phyloP scores from a whole-genome alignment of 2,329 filamentous ascomycete species.

The Grosmannia clavigera region DNA sequence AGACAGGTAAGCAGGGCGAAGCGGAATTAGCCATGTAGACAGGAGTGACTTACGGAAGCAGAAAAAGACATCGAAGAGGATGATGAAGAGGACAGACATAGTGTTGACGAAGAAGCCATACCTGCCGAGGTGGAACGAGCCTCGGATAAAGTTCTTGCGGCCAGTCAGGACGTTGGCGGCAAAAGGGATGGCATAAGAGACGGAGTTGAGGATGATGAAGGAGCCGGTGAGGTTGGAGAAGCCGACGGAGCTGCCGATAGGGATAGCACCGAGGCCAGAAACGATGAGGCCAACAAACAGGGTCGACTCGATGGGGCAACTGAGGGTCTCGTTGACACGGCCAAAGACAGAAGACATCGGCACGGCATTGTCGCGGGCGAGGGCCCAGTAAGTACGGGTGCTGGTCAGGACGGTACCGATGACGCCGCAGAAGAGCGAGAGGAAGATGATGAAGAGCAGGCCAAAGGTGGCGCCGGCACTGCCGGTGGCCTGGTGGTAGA shows the following conservation, averaged over 20 bases:
- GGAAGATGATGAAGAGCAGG: conserved; percentile 23
- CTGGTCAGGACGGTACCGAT: conserved; percentile 38
- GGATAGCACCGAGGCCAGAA: conserved; percentile 43
- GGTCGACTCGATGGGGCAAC: conserved; percentile 47
- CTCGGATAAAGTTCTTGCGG: conserved; percentile 36
- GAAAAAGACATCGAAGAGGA: conserved; percentile 43
- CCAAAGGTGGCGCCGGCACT: conserved; percentile 23
- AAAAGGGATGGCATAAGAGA: conserved; percentile 39
- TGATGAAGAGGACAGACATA: conserved; percentile 38
- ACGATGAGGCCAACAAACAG: conserved; percentile 39
- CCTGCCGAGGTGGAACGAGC: conserved; percentile 40
- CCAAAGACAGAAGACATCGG: conserved; percentile 41
- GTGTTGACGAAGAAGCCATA: conserved; percentile 37
- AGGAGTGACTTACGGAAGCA: conserved; percentile 39
- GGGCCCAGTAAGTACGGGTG: conserved; percentile 28
- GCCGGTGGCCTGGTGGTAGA: conserved; percentile 46
- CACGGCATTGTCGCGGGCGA: conserved; percentile 48
- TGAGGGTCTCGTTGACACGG: conserved; percentile 38
- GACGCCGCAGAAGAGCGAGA: conserved; percentile 35
- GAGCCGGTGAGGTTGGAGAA: conserved; percentile 46
- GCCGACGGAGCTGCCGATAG: conserved; percentile 39
- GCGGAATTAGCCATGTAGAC: not conserved
- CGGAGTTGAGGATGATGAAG: conserved; percentile 42
- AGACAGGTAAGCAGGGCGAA: not conserved
- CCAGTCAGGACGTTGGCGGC: conserved; percentile 38